A percentile compares a stretch with the other conserved stretches of the same genome.
Conservation (phyloP, 805 yeast genomes). For the Candida ipomoeae region DNA sequence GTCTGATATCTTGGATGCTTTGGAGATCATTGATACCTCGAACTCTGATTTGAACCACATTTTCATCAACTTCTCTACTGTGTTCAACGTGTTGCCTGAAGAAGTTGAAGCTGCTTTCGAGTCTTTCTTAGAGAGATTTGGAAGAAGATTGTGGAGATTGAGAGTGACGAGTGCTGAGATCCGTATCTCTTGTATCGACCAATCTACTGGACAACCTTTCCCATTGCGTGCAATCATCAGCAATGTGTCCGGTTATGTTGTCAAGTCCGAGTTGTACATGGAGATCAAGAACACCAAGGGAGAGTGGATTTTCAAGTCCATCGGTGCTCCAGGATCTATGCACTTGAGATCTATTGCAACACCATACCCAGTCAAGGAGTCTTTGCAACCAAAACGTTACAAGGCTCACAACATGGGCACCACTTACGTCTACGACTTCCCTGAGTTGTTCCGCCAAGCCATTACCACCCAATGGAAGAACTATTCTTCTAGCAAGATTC, state of each 20-base stretch:
- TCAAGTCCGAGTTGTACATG: constrained; percentile 88
- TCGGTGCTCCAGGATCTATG: constrained; percentile 95
- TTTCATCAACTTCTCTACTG: constrained; percentile 94
- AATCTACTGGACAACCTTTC: constrained; percentile 80
- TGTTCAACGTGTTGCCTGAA: constrained; percentile 87
- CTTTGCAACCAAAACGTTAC: constrained; percentile 97
- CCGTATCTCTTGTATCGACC: constrained; percentile 91
- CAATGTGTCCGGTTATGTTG: constrained; percentile 96
- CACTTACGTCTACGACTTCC: constrained; percentile 97
- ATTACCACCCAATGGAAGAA: constrained; percentile 80
- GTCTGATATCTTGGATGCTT: constrained; percentile 91
- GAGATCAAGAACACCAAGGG: constrained; percentile 90
- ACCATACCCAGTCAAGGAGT: constrained; percentile 96
- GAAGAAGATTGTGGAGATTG: constrained; percentile 93
- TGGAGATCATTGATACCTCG: constrained; percentile 90
- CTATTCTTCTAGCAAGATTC: constrained; percentile 51
- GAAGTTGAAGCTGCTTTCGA: constrained; percentile 98
- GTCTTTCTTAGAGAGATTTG: constrained; percentile 95
- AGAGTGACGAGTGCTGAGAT: constrained; percentile 97
- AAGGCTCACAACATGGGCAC: constrained; percentile 98
- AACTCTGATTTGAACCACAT: constrained; percentile 96
- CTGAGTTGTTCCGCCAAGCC: constrained; percentile 95
- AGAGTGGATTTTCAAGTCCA: constrained; percentile 95
- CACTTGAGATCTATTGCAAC: constrained; percentile 93
- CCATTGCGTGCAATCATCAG: constrained; percentile 96